Base-by-base conservation (phyloP, 176 grass and related monocot species). In the Carex parvula region DNA sequence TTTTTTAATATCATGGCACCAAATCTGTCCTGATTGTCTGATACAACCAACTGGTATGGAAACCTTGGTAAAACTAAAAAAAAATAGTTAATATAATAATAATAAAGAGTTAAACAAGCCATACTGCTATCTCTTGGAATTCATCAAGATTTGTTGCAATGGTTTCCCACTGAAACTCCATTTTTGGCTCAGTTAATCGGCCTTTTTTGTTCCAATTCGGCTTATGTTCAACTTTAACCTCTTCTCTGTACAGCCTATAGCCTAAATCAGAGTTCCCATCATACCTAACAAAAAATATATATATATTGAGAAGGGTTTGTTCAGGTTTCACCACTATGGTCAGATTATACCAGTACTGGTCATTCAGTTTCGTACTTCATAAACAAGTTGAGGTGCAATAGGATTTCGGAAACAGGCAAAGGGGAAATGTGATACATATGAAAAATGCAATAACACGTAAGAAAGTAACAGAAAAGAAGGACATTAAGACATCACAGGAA, bases 101-200 rank as follows among this genome's bases (percentile, higher is more conserved):
- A 81, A 81, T 30, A 24, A 59, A 79, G 57, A 76, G 41, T 29
- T 57, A 42, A 85, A 62, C 29, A 50, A 60, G 20, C 32, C 85
- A 71, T 91, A 98, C 95, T 55, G 88, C 91, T 90, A 91, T 94
- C 64, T 98, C 91, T 84, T 79, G 79, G 80, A 98, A 98, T 86
- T 91, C 95, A 16, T 95, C 56, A 17, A 95, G 86, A 81, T 95
- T 91, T 64, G 92, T 91, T 52, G 95, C 95, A 37, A 92, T 22
- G 71, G 86, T 91, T 89, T 98, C 95, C 91, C 95, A 95, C 9
- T 88, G 84, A 77, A 87, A 86, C 79, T 89, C 88, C 48, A 79
- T 75, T 67, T 88, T 54, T 79, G 89, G 86, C 55, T 86, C 87
- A 67, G 79, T 91, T 87, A 91, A 91, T 69, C 61, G 67, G 42